These are phyloP conservation scores for Coccomyxa subellipsoidea DNA, from an alignment of 163 green algal species.

Conservation along the genomic window DNA sequence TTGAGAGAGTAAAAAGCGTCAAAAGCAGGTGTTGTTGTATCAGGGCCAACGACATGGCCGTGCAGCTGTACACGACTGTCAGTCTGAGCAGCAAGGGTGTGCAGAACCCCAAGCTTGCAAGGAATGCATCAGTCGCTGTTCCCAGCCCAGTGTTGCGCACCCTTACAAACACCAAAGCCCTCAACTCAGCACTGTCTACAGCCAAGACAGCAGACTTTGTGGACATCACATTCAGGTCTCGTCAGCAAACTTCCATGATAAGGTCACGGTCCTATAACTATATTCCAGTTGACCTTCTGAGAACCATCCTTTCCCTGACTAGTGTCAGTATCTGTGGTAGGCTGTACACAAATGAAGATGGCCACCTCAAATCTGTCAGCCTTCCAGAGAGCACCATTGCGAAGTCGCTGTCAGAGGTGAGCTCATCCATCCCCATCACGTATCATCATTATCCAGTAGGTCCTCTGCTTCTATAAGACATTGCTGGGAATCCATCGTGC, in stretches of 20 bases:
- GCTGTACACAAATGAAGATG: neutral
- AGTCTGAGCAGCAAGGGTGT: neutral
- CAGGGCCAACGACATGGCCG: neutral
- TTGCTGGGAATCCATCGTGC: too few species aligned
- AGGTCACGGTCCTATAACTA: too few species aligned
- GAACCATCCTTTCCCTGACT: too few species aligned
- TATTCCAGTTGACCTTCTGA: too few species aligned
- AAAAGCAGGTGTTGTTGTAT: neutral
- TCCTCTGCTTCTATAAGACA: too few species aligned
- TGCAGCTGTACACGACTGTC: neutral
- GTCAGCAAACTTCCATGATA: too few species aligned
- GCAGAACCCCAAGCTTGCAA: neutral
- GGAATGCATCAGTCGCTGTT: neutral
- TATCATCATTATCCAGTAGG: too few species aligned
- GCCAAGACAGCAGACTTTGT: neutral
- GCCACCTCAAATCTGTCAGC: neutral
- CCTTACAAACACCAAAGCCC: neutral
- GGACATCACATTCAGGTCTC: neutral
- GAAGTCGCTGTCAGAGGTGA: neutral
- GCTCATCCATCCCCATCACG: too few species aligned
- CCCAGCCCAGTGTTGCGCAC: neutral
- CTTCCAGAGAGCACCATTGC: neutral
- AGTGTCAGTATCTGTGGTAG: too few species aligned
- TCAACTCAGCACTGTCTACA: neutral
- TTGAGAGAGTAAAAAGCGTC: neutral